phyloP scores from a whole-genome alignment of 495 filamentous ascomycete species.

The Penicillium waksmanii region DNA sequence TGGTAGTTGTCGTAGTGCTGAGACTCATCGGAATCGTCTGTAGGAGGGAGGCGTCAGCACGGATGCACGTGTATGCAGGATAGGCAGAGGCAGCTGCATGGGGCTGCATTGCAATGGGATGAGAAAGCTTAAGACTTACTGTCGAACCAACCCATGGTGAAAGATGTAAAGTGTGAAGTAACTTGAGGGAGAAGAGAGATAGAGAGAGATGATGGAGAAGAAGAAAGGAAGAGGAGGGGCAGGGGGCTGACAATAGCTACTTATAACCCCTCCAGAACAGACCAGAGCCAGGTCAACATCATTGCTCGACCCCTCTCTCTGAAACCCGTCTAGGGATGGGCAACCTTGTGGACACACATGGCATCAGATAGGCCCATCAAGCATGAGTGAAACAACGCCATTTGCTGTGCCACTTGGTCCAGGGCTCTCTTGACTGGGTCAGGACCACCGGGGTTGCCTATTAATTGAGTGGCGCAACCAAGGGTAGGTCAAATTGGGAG shows the following conservation, averaged over 20 bases:
- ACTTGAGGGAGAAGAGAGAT: background rate
- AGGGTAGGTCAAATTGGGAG: background rate
- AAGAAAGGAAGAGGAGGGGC: background rate
- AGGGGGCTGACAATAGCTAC: background rate
- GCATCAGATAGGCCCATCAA: background rate
- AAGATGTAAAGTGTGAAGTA: conserved; percentile 6
- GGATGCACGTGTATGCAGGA: background rate
- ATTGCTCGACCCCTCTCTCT: background rate
- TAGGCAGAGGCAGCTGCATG: conserved; percentile 3
- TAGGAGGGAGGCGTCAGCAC: conserved; percentile 4
- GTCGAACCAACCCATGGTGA: conserved; percentile 21
- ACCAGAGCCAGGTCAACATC: background rate
- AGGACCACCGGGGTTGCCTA: background rate
- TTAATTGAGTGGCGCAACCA: background rate
- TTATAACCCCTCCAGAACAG: conserved; percentile 9
- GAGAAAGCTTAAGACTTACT: conserved; percentile 7
- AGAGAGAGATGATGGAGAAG: conserved; percentile 1
- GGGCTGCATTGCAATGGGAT: background rate
- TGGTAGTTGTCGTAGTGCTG: conserved; percentile 57
- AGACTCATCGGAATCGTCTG: conserved; percentile 32
- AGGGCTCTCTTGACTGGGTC: background rate
- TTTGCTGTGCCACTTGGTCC: conserved; percentile 1
- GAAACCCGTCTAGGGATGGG: background rate
- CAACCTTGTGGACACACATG: conserved; percentile 2
- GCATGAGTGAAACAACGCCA: background rate